Evolutionary conservation across 2,329 filamentous ascomycete species (phyloP).

Genomic region (Cytospora leucostoma): DNA sequence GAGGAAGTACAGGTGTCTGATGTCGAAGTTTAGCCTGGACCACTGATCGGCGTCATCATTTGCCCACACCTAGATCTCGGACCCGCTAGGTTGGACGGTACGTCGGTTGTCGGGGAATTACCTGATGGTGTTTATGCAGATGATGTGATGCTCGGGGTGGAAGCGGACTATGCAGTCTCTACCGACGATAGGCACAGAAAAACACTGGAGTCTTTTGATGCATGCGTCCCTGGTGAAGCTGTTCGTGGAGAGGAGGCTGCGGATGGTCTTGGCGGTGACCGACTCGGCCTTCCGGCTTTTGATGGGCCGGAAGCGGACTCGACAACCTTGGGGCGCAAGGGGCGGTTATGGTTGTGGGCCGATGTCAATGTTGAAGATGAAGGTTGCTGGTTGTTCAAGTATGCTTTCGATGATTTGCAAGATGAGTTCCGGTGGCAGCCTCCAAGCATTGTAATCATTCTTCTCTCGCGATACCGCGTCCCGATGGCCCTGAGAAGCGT

Average conservation of each 20-base stretch:
- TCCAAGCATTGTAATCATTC: background rate
- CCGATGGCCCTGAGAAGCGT: no score
- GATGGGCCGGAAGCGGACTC: background rate
- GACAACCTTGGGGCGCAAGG: background rate
- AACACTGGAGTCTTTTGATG: background rate
- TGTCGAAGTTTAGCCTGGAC: background rate
- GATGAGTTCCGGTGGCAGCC: background rate
- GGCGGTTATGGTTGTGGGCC: background rate
- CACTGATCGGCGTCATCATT: background rate
- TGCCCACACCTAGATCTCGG: background rate
- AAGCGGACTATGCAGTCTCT: background rate
- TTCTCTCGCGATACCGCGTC: no score
- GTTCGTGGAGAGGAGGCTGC: slow-evolving; percentile 2
- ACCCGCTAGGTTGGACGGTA: background rate
- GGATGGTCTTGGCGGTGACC: slow-evolving; percentile 4
- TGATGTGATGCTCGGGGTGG: background rate
- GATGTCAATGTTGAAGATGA: background rate
- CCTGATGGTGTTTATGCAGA: background rate
- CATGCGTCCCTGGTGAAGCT: background rate
- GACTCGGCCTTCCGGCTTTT: background rate
- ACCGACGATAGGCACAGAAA: background rate
- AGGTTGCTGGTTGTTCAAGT: background rate
- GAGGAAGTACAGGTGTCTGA: background rate
- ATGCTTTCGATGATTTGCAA: background rate
- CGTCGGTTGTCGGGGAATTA: background rate